Evolutionary conservation across 2,329 filamentous ascomycete species (phyloP), one percentile per base, ranked within the genome.

Genomic region (Dactylellina drechsleri): DNA sequence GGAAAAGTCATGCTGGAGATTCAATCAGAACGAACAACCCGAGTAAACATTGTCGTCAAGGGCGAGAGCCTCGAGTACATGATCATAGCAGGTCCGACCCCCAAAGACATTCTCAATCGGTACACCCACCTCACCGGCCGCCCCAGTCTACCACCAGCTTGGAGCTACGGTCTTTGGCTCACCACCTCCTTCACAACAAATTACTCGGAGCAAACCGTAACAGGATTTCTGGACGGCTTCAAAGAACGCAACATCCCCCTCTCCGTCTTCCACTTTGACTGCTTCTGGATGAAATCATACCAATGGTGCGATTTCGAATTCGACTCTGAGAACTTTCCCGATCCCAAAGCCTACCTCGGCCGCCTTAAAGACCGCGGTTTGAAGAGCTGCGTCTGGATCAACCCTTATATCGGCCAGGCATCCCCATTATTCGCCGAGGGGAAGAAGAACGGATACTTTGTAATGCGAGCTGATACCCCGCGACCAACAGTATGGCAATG

Each of bases 91-190:
- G 91, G 91, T 0, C 86, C 87, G 0, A 87, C 86, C 0, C 90
- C 90, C 0, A 92, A 91, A 81, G 90, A 92, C 56, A 87, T 93
- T 1, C 82, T 93, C 15, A 84, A 85, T 43, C 86, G 87, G 76
- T 93, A 92, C 80, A 87, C 89, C 0, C 83, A 85, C 20, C 83
- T 93, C 41, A 92, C 90, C 0, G 91, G 91, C 0, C 85, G 85
- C 54, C 86, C 91, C 0, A 86, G 85, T 41, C 85, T 85, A 66
- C 86, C 91, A 1, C 91, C 91, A 0, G 85, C 86, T 28, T 93
- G 91, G 91, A 91, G 89, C 76, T 92, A 89, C 77, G 90, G 90
- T 0, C 84, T 92, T 7, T 92, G 90, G 90, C 84, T 93, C 18
- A 92, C 88, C 66, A 93, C 91, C 13, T 90, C 87, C 75, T 92